A percentile compares a stretch with the other conserved stretches of the same genome.
Conservation (phyloP, 345 rosid genomes). For the Eucalyptus regnans region DNA sequence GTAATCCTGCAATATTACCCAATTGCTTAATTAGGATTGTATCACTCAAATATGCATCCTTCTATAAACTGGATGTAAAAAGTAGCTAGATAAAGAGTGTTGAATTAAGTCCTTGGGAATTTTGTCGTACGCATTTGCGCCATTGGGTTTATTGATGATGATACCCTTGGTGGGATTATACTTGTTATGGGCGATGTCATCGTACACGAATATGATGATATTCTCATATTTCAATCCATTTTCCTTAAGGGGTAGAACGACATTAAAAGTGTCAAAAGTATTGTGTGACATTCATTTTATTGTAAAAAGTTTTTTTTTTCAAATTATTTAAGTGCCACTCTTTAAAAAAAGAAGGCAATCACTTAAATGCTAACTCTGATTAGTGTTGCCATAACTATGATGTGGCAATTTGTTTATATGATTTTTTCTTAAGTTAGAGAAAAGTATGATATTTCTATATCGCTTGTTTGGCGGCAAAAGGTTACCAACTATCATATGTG, state of each 20-base stretch:
- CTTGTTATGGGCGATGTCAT: conserved; percentile 31
- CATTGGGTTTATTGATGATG: conserved; percentile 47
- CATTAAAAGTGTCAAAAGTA: too few relatives aligned
- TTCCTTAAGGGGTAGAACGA: conserved; percentile 1
- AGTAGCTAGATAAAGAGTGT: not conserved
- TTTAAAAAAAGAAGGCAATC: not conserved
- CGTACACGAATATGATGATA: conserved; percentile 67
- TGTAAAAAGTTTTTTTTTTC: too few relatives aligned
- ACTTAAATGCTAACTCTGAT: not conserved
- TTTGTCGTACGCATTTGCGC: conserved; percentile 39
- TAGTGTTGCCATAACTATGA: not conserved
- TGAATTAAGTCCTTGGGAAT: conserved; percentile 43
- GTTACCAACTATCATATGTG: too few relatives aligned
- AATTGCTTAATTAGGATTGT: not conserved
- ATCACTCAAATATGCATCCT: not conserved
- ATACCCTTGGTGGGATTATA: conserved; percentile 52
- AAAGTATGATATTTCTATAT: not conserved
- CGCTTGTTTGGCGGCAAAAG: too few relatives aligned
- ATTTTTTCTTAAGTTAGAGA: not conserved
- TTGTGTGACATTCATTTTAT: too few relatives aligned
- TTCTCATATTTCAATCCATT: conserved; percentile 59
- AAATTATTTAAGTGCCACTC: not conserved
- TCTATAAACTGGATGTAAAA: not conserved
- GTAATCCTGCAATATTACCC: conserved; percentile 22
- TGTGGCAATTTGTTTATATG: not conserved